A percentile compares a stretch with the other conserved stretches of the same genome.
These are phyloP conservation scores for Aureobasidium sp. DNA, from an alignment of 2,329 filamentous ascomycete genomes.

Conservation along the genomic window DNA sequence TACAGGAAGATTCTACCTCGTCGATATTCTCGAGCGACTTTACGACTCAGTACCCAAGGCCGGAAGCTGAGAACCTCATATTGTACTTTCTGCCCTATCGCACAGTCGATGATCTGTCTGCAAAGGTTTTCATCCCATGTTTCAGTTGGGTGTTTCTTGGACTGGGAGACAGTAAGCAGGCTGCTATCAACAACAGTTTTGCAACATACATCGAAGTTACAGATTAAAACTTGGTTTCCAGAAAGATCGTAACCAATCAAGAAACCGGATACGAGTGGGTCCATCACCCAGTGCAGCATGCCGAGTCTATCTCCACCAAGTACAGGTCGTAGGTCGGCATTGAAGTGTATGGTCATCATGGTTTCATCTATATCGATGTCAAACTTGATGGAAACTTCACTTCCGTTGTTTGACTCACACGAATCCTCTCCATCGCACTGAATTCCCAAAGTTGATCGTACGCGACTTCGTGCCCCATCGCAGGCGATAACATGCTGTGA, in stretches of 20 bases:
- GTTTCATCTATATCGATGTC: conserved; percentile 27
- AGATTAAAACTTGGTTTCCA: conserved; percentile 38
- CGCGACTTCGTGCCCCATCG: conserved; percentile 32
- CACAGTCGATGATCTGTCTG: conserved; percentile 29
- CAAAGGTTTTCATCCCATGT: conserved; percentile 32
- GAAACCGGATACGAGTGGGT: conserved; percentile 38
- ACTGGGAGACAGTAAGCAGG: background rate
- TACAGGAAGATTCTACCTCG: conserved; percentile 33
- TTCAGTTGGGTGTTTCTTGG: conserved; percentile 30
- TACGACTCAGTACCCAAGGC: conserved; percentile 38
- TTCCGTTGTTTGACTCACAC: conserved; percentile 19
- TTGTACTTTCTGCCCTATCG: conserved; percentile 29
- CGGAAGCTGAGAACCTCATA: conserved; percentile 37
- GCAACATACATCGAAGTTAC: conserved; percentile 33
- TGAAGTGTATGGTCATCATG: conserved; percentile 44
- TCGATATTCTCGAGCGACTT: conserved; percentile 35
- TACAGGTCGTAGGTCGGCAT: conserved; percentile 35
- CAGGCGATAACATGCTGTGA: conserved; percentile 33
- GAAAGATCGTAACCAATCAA: conserved; percentile 40
- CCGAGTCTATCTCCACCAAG: conserved; percentile 32
- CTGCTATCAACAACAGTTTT: no score
- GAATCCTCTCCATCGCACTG: conserved; percentile 38
- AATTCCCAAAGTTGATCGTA: conserved; percentile 30
- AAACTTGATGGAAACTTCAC: background rate
- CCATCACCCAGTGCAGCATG: conserved; percentile 42